Percentiles rank a stretch among this genome's conserved stretches.
Evolutionary conservation across 2,329 filamentous ascomycete genomes (phyloP).

Genomic region (Fusarium ambrosium): DNA sequence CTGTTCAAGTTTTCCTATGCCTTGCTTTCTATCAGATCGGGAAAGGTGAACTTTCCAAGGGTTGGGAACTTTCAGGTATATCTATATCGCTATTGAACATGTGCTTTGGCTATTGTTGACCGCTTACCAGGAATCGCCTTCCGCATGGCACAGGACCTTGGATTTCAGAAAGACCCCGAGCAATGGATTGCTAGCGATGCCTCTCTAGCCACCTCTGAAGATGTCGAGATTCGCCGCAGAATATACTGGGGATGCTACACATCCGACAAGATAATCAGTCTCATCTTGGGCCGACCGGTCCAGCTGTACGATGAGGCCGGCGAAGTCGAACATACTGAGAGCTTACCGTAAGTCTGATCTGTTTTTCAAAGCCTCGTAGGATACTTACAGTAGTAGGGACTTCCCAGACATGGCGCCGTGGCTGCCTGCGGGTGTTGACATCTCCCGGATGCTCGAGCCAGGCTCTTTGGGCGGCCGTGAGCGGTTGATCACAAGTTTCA

Average conservation of each 20-base stretch:
- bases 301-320: neutral
- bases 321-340: neutral
- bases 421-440: neutral
- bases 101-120: neutral
- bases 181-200: neutral
- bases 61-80: neutral
- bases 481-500: neutral
- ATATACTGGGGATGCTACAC: slow-evolving; percentile 5
- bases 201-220: neutral
- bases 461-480: neutral
- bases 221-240: neutral
- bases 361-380: neutral
- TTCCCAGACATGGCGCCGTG: neutral
- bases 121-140: neutral
- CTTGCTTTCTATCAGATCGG: neutral
- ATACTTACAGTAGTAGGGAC: neutral
- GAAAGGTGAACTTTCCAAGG: neutral
- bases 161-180: neutral
- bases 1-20: neutral
- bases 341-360: neutral
- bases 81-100: neutral
- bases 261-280: slow-evolving; percentile 1
- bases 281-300: neutral
- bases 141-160: neutral
- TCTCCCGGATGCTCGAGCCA: neutral